Evolutionary conservation across 345 rosid genomes (phyloP).

Genomic region (Rubroshorea leprosula): DNA sequence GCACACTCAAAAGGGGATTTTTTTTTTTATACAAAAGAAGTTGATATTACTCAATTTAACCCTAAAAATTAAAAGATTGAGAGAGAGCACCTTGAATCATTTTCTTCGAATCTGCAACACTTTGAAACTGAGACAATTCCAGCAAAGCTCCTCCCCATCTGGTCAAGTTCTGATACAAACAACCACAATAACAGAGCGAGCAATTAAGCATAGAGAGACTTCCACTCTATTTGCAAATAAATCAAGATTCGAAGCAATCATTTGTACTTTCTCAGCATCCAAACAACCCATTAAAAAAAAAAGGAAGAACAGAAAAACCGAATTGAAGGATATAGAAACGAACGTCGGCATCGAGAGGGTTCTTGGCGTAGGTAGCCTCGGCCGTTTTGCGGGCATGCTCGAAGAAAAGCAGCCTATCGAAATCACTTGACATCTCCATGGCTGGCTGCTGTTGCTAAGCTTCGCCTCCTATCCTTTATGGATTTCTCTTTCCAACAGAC

Average conservation of each 20-base stretch:
- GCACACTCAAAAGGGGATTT: too few relatives aligned
- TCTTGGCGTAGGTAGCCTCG: slow-evolving; percentile 47
- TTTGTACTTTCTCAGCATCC: not conserved
- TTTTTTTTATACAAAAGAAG: too few relatives aligned
- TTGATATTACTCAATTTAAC: too few relatives aligned
- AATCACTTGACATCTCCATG: slow-evolving; percentile 67
- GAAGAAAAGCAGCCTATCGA: slow-evolving; percentile 67
- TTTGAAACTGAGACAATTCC: slow-evolving; percentile 88
- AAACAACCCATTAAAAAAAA: slow-evolving; percentile 3
- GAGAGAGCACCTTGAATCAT: slow-evolving; percentile 57
- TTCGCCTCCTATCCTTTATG: not conserved
- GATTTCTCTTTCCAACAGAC: not conserved
- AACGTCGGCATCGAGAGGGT: slow-evolving; percentile 82
- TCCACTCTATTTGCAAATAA: not conserved
- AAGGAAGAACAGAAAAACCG: not conserved
- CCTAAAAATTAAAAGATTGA: too few relatives aligned
- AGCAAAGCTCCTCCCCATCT: slow-evolving; percentile 83
- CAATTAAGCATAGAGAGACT: not conserved
- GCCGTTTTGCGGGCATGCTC: slow-evolving; percentile 77
- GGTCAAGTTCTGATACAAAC: slow-evolving; percentile 55
- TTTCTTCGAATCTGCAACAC: slow-evolving; percentile 51
- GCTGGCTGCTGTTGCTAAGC: slow-evolving; percentile 7
- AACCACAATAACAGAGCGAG: not conserved
- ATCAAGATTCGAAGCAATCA: not conserved
- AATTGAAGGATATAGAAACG: slow-evolving; percentile 10